Conservation (phyloP, 495 filamentous ascomycete genomes). For the Aspergillus sclerotiicarbonarius region DNA sequence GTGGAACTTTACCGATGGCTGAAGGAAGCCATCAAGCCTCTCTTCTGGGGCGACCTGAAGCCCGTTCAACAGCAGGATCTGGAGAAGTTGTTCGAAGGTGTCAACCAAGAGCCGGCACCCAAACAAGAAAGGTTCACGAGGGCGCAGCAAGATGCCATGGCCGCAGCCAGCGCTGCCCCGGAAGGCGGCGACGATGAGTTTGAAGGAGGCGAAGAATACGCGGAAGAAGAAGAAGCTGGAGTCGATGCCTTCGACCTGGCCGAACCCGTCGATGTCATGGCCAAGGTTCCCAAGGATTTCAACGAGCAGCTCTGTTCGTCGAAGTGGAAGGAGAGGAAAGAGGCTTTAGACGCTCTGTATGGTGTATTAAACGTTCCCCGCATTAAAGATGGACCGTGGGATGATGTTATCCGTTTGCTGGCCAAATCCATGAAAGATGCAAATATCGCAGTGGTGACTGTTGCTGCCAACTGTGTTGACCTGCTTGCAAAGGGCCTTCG, state of each 20-base stretch:
- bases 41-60: slow-evolving; percentile 96
- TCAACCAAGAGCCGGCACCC: slow-evolving; percentile 82
- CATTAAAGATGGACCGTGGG: slow-evolving; percentile 87
- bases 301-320: slow-evolving; percentile 77
- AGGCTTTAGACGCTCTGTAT: slow-evolving; percentile 82
- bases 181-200: slow-evolving; percentile 50
- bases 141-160: slow-evolving; percentile 82
- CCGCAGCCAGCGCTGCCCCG: slow-evolving; percentile 58
- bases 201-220: slow-evolving; percentile 59
- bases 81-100: slow-evolving; percentile 88
- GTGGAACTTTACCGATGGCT: slow-evolving; percentile 98
- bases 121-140: slow-evolving; percentile 89
- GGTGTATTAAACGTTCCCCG: slow-evolving; percentile 76
- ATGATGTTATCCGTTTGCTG: slow-evolving; percentile 74
- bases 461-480: slow-evolving; percentile 92
- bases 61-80: slow-evolving; percentile 92
- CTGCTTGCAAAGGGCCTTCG: slow-evolving; percentile 86
- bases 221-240: slow-evolving; percentile 65
- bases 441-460: slow-evolving; percentile 91
- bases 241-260: slow-evolving; percentile 84
- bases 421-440: slow-evolving; percentile 99
- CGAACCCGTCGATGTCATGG: slow-evolving; percentile 81
- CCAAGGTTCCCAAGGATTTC: slow-evolving; percentile 81
- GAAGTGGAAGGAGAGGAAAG: slow-evolving; percentile 99
- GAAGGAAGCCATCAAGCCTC: slow-evolving; percentile 94